A percentile compares a stretch with the other conserved stretches of the same genome.
Evolutionary conservation across 371 early-diverging fungal genomes (phyloP).

Genomic region (Entomophthora muscae): DNA sequence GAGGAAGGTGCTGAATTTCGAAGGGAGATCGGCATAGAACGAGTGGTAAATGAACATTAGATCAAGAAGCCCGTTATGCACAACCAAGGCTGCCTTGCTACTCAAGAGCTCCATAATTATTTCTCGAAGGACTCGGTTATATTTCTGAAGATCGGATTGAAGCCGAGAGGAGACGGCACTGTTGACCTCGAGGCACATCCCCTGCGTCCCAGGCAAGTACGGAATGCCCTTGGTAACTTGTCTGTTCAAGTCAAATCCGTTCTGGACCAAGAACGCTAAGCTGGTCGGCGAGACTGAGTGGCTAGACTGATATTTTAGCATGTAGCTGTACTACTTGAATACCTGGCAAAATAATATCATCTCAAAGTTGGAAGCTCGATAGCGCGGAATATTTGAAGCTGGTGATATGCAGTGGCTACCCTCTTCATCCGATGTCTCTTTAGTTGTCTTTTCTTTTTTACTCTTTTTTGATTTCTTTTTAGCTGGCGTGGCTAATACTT

Average conservation of each 20-base stretch:
- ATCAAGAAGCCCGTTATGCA: slow-evolving; percentile 86
- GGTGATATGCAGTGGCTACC: too few species aligned
- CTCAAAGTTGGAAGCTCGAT: slow-evolving; percentile 29
- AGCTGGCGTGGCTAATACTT: not conserved
- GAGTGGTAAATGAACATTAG: slow-evolving; percentile 71
- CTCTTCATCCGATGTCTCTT: slow-evolving; percentile 10
- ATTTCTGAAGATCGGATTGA: not conserved
- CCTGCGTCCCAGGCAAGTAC: slow-evolving; percentile 8
- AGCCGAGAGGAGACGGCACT: not conserved
- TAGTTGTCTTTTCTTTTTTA: not conserved
- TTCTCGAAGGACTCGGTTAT: not conserved
- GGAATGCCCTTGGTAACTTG: slow-evolving; percentile 57
- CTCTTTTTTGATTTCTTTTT: not conserved
- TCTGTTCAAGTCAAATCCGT: slow-evolving; percentile 66
- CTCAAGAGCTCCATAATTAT: slow-evolving; percentile 19
- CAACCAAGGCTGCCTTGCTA: slow-evolving; percentile 36
- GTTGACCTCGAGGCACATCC: not conserved
- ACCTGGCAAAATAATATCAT: slow-evolving; percentile 28
- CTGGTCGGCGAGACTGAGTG: slow-evolving; percentile 41
- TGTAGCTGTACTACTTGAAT: slow-evolving; percentile 10
- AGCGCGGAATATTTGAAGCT: too few species aligned
- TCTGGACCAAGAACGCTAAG: slow-evolving; percentile 54
- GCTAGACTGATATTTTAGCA: slow-evolving; percentile 15
- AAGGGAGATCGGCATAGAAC: slow-evolving; percentile 59
- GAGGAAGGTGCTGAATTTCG: slow-evolving; percentile 38